Evolutionary conservation across 1,139 yeast genomes (phyloP).

Genomic region (Zygoascus hellenicus): DNA sequence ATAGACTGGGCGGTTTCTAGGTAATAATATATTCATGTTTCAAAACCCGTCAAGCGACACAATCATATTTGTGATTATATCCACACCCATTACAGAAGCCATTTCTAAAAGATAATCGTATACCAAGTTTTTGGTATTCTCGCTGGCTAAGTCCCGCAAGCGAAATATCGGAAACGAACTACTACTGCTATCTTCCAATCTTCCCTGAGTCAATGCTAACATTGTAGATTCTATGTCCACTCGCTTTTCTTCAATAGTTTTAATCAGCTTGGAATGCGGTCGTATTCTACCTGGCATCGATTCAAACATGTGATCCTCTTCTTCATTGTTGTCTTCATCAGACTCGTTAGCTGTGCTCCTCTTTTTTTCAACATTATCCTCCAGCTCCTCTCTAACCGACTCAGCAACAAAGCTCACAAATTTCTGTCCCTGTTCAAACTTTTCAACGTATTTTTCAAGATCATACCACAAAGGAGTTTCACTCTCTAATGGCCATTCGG

Average conservation of each 20-base stretch:
- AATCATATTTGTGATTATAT: background rate
- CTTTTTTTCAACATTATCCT: conserved; percentile 5
- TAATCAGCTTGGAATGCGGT: background rate
- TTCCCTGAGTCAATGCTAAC: background rate
- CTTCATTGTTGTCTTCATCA: too few relatives aligned
- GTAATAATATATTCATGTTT: background rate
- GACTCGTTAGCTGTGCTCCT: background rate
- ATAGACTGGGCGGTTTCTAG: background rate
- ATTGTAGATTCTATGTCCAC: background rate
- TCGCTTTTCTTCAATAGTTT: background rate
- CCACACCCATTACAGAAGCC: conserved; percentile 1
- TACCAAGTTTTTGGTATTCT: background rate
- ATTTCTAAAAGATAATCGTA: background rate
- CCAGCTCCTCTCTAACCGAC: background rate
- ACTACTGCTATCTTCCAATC: background rate
- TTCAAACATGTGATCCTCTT: background rate
- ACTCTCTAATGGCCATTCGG: conserved; percentile 18
- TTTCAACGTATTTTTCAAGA: conserved; percentile 13
- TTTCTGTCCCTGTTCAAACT: conserved; percentile 13
- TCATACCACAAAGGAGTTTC: conserved; percentile 13
- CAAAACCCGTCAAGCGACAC: conserved; percentile 3
- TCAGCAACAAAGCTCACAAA: background rate
- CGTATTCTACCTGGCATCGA: conserved; percentile 11
- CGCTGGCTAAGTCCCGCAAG: background rate
- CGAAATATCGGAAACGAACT: background rate